phyloP scores from a whole-genome alignment of 1,139 yeast species.

The Geotrichum restrictum region DNA sequence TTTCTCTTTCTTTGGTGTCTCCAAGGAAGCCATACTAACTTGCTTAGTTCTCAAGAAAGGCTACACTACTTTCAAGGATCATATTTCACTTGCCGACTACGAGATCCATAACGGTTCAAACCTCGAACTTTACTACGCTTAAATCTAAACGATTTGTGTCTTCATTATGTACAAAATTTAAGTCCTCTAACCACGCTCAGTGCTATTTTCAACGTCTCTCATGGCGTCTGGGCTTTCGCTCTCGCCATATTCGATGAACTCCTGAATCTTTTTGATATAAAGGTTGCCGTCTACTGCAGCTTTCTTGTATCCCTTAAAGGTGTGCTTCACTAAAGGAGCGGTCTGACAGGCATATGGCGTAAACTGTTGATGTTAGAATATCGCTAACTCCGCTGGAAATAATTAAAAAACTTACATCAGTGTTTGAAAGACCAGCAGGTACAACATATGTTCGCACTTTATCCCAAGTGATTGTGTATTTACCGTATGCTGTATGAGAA shows the following conservation, averaged over 20 bases:
- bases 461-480: conserved; percentile 72
- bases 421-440: conserved; percentile 49
- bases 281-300: conserved; percentile 73
- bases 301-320: conserved; percentile 62
- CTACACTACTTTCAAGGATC: conserved; percentile 78
- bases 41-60: conserved; percentile 38
- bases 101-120: conserved; percentile 89
- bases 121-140: conserved; percentile 60
- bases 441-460: conserved; percentile 89
- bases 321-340: conserved; percentile 66
- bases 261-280: conserved; percentile 67
- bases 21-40: not conserved
- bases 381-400: not conserved
- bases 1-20: conserved; percentile 22
- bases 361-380: conserved; percentile 42
- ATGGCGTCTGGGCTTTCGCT: conserved; percentile 33
- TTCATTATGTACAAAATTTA: conserved; percentile 6
- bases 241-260: conserved; percentile 70
- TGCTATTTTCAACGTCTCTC: conserved; percentile 30
- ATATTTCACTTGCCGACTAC: conserved; percentile 84
- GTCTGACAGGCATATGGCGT: conserved; percentile 73
- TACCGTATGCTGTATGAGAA: conserved; percentile 65
- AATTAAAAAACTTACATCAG: conserved; percentile 29
- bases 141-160: not conserved
- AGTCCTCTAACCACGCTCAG: conserved; percentile 36